Evolutionary conservation across 1,139 yeast genomes (phyloP), one percentile per base, ranked within the genome.

Genomic region (Pneumocystis canis): DNA sequence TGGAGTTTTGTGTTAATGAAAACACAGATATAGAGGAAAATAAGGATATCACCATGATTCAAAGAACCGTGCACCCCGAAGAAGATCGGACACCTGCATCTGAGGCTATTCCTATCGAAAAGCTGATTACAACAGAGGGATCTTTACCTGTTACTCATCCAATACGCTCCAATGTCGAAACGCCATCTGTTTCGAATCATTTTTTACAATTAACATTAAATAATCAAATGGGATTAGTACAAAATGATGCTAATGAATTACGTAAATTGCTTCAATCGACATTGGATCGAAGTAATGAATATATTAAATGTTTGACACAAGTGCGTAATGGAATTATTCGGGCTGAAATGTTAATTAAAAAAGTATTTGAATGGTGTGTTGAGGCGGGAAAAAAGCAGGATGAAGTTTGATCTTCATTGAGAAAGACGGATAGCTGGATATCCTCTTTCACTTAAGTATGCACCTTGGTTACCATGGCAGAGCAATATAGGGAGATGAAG

Each of bases 201-300:
- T 14, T 18, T 39, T 9, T 28, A 11, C 14, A 25, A 20, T 14
- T 16, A 32, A 31, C 31, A 1, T 57, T 59, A 32, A 60, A 58
- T 33, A 57, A 63, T 4, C 57, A 63, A 32, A 60, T 63, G 53
- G 65, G 63, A 58, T 56, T 63, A 32, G 41, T 61, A 5, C 53
- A 58, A n/a, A 60, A 58, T 20, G 63, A 60, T 25, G 62, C 62
- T 5, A 62, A 58, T 20, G 65, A 63, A 35, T 61, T 63, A 39
- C 59, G 65, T 16, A 59, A 60, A 39, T 25, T 63, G 31, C 54
- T 63, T 7, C 65, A 63, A 33, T 63, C 65, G 32, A 63, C 65
- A 5, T 54, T 63, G 11, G 65, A 63, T 40, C 57, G 65, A 56
- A 63, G 65, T 31, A 63, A 61, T 41, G 65, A 63, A 61, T 63